phyloP scores from a whole-genome alignment of 208 protist species.

The Acanthamoeba triangularis region DNA sequence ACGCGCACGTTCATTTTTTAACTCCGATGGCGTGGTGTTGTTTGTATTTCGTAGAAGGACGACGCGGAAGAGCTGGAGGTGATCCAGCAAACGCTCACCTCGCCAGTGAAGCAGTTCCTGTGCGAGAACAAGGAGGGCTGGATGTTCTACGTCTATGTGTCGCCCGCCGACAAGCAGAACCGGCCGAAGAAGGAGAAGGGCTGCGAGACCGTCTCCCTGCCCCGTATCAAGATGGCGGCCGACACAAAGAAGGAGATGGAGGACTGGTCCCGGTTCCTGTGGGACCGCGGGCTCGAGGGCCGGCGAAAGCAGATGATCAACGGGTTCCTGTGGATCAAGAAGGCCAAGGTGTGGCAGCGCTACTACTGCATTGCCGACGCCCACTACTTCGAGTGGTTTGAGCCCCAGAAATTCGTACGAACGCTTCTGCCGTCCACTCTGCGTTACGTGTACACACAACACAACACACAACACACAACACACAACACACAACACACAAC shows the following conservation, averaged over 20 bases:
- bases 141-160: constrained; percentile 56
- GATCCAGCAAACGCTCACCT: constrained; percentile 25
- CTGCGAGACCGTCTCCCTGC: neutral
- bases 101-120: constrained; percentile 35
- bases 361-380: constrained; percentile 60
- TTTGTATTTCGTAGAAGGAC: neutral
- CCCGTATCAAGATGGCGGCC: constrained; percentile 37
- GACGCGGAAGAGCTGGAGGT: neutral
- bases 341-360: constrained; percentile 41
- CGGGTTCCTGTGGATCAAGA: constrained; percentile 66
- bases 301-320: constrained; percentile 13
- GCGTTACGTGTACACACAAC: neutral
- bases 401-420: constrained; percentile 43
- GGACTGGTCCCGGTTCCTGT: constrained; percentile 20
- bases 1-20: too few relatives aligned
- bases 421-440: neutral
- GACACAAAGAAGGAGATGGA: constrained; percentile 59
- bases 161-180: constrained; percentile 17
- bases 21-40: neutral
- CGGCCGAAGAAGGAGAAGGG: neutral
- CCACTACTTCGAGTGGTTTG: constrained; percentile 67
- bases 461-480: too few relatives aligned
- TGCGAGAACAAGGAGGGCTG: constrained; percentile 43
- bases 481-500: too few relatives aligned
- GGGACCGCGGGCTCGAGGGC: constrained; percentile 12